Evolutionary conservation across 345 rosid species (phyloP).

Genomic region (Dimocarpus longan): DNA sequence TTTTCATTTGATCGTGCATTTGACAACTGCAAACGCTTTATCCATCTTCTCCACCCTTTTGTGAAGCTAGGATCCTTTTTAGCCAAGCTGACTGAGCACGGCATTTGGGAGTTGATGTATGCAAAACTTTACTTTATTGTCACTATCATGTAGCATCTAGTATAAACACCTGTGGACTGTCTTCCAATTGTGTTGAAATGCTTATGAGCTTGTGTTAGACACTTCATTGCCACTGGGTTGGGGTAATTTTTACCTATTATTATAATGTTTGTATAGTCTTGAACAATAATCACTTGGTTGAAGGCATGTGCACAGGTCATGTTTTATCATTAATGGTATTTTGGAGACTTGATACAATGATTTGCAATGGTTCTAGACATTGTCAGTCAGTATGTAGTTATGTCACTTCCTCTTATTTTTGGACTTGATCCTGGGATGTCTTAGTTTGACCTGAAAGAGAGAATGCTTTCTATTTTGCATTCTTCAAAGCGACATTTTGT

Average conservation of each 20-base stretch:
- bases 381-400: conserved; percentile 20
- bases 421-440: conserved; percentile 20
- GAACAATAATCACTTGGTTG: conserved; percentile 37
- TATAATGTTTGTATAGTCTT: conserved; percentile 35
- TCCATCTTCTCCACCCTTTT: conserved; percentile 24
- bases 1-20: conserved; percentile 23
- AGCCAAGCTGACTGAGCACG: conserved; percentile 37
- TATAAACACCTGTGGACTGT: conserved; percentile 40
- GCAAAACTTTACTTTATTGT: conserved; percentile 41
- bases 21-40: conserved; percentile 25
- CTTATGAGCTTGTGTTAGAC: conserved; percentile 27
- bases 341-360: conserved; percentile 19
- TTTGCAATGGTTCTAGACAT: conserved; percentile 16
- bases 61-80: conserved; percentile 30
- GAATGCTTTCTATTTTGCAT: conserved; percentile 24
- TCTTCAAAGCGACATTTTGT: conserved; percentile 15
- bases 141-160: conserved; percentile 42
- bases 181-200: conserved; percentile 45
- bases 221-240: conserved; percentile 14
- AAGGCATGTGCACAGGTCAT: conserved; percentile 42
- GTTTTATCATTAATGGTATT: conserved; percentile 17
- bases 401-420: conserved; percentile 5
- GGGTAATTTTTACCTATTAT: conserved; percentile 27
- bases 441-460: conserved; percentile 28
- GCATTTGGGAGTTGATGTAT: conserved; percentile 44